Base-by-base conservation (phyloP, 495 filamentous ascomycete species). In the Filosporella fistucella region DNA sequence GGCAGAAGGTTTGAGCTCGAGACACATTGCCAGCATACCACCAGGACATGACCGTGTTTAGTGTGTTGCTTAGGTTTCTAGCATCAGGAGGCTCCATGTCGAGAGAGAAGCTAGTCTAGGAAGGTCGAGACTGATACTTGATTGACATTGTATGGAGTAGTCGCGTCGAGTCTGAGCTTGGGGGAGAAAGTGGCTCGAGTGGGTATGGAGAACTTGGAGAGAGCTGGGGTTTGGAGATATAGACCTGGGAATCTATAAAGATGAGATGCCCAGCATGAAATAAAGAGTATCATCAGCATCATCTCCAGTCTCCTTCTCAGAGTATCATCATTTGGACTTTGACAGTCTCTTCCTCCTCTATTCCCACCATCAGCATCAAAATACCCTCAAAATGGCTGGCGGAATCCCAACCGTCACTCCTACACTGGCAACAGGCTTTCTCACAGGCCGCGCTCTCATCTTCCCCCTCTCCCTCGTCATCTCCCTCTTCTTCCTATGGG, bases 401-500 rank as follows among this genome's bases (percentile, higher is more conserved):
- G 52, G 52, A 16, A 18, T 50, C 33, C 46, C 52, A 11, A 40
- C 50, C 35, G 40, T 24, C 7, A 47, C 52, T 36, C 52, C 47
- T 11, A 36, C 46, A 16, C 46, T 45, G n/a, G 52, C 52, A 24
- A 3, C 40, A 8, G 52, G 52, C 12, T 55, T 49, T 32, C 46
- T 55, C 33, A 49, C 17, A 35, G 53, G 53, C 25, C 43, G 30
- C 21, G 47, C 32, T 1, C 37, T 56, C 35, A 46, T 56, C 42
- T 47, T 51, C 36, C 53, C 53, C 22, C 47, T 56, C 28, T 46
- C 53, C 22, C 68, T 86, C 33, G 84, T 88, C 52, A 88, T 84
- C 32, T 76, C 89, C 38, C 70, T 95, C 2, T 95, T 91, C 63
- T 85, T 95, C 55, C 66, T 94, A 4, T 91, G 86, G 88, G 88